phyloP scores from a whole-genome alignment of 257 asterid genomes.

The Lantana camara region DNA sequence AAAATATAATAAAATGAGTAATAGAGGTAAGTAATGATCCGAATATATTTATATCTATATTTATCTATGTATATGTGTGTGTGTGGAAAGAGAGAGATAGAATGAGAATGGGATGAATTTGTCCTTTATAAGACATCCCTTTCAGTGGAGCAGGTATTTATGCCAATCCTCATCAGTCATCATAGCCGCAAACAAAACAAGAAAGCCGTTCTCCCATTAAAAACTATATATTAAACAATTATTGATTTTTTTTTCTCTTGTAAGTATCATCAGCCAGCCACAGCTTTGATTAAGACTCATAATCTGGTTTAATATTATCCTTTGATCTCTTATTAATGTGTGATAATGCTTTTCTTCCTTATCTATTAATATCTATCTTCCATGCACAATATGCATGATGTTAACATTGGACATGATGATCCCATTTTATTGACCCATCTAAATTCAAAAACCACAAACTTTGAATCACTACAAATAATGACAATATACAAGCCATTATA shows the following conservation, averaged over 20 bases:
- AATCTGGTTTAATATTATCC: constrained; percentile 8
- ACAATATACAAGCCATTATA: not conserved
- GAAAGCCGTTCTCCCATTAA: constrained; percentile 26
- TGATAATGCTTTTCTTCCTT: constrained; percentile 13
- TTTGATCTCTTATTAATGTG: constrained; percentile 1
- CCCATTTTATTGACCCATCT: not conserved
- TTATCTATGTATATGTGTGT: too few relatives aligned
- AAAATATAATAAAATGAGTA: too few relatives aligned
- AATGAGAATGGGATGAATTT: constrained; percentile 26
- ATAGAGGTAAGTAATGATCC: too few relatives aligned
- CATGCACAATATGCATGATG: constrained; percentile 20
- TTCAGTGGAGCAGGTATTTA: constrained; percentile 35
- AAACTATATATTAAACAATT: not conserved
- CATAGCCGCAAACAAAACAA: constrained; percentile 33
- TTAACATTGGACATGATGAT: constrained; percentile 17
- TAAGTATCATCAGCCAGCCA: not conserved
- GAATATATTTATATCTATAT: too few relatives aligned
- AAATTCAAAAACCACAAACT: too few relatives aligned
- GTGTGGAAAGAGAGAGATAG: constrained; percentile 24
- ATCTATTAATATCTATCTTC: constrained; percentile 9
- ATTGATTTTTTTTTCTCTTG: not conserved
- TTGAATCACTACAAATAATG: too few relatives aligned
- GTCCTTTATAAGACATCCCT: constrained; percentile 22
- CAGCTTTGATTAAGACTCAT: constrained; percentile 34
- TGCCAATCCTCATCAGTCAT: not conserved